Evolutionary conservation across 768 basidiomycete genomes (phyloP).

Genomic region (Xerocomellus dryophilus): DNA sequence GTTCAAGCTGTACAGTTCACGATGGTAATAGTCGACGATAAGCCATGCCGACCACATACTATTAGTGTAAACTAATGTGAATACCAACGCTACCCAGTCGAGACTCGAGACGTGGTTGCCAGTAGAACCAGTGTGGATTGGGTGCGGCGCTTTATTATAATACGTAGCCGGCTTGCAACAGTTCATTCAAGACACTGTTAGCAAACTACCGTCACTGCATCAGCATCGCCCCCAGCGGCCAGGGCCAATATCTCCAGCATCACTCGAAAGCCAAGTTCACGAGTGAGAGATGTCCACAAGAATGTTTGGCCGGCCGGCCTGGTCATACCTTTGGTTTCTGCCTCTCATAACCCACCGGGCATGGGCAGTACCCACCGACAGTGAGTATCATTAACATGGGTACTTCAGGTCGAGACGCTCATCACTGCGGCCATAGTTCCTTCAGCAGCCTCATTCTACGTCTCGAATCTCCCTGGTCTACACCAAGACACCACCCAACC

Average conservation of each 20-base stretch:
- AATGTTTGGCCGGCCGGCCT: conserved; percentile 3
- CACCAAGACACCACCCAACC: conserved; percentile 68
- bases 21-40: too few species aligned
- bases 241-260: background rate
- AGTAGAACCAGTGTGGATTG: too few species aligned
- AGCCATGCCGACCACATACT: too few species aligned
- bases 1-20: too few species aligned
- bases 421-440: conserved; percentile 45
- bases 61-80: too few species aligned
- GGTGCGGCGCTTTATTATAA: background rate
- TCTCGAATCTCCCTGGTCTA: conserved; percentile 70
- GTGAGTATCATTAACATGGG: conserved; percentile 28
- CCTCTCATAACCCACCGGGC: conserved; percentile 3
- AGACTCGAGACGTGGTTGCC: too few species aligned
- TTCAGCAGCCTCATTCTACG: conserved; percentile 82
- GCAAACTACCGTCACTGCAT: background rate
- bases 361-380: conserved; percentile 37
- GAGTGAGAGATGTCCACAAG: conserved; percentile 2
- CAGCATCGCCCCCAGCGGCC: background rate
- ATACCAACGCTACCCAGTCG: too few species aligned
- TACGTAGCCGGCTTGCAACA: background rate
- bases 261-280: background rate
- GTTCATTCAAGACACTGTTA: background rate
- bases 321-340: conserved; percentile 20
- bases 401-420: background rate